Evolutionary conservation across 2,329 filamentous ascomycete species (phyloP), one percentile per base, ranked within the genome.

Genomic region (Fusarium piperis): DNA sequence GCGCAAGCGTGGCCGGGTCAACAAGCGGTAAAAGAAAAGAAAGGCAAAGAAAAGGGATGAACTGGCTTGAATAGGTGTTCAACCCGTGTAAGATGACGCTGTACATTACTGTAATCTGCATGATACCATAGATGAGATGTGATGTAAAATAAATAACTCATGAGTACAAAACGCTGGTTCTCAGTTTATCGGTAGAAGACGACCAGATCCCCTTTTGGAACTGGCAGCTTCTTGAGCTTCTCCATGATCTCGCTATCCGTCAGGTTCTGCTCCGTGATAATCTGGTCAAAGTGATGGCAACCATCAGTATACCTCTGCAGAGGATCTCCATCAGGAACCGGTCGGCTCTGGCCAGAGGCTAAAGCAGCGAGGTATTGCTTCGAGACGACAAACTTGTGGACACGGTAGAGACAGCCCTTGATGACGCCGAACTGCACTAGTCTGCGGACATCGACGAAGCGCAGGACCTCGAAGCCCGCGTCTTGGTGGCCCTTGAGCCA

Each of bases 351-450:
- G 2, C 88, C 88, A 39, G 87, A 86, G 2, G 88, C 89, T 61
- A 90, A 78, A 3, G 83, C 83, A 9, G 87, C 84, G 23, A 92
- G 81, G 74, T 90, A 89, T 78, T 89, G 87, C 76, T 89, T 90
- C 5, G 88, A 90, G 1, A 97, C 89, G 30, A 94, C 93, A 79
- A 97, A 97, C 80, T 96, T 97, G 83, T 98, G 94, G 41, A 98
- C 92, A 35, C 96, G 90, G 81, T 98, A 98, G 26, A 99, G 83
- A 74, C 97, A 93, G 16, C 95, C 95, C 82, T 98, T 98, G 80
- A 98, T 97, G 65, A 98, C 89, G 64, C 95, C 96, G 77, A 98
- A 99, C 65, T 97, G 97, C 70, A 98, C 94, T 70, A 99, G 91
- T 30, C 96, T 91, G 13, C 96, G 90, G 62, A 98, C 90, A 79